Percentiles rank a stretch among this genome's conserved stretches.
Evolutionary conservation across 257 asterid genomes (phyloP).

Genomic region (Osmanthus fragrans): DNA sequence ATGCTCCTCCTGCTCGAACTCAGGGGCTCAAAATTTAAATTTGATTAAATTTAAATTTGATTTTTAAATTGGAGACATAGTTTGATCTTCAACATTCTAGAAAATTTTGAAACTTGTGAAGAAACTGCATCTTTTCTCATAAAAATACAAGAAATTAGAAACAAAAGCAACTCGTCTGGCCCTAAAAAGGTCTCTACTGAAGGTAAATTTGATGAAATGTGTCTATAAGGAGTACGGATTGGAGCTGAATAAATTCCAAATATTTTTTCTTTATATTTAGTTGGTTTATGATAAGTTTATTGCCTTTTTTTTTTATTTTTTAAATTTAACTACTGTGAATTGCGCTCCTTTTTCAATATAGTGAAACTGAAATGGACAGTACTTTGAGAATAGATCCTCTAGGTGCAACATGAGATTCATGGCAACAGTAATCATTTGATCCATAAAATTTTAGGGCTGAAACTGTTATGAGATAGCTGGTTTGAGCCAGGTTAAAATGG

Average conservation of each 20-base stretch:
- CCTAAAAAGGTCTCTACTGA: not conserved
- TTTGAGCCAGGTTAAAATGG: not conserved
- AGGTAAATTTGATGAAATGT: not conserved
- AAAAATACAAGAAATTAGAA: not conserved
- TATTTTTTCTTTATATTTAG: not conserved
- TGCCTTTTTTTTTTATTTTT: not conserved
- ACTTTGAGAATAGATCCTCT: not conserved
- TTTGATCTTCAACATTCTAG: not conserved
- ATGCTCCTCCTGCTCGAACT: not conserved
- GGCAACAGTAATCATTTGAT: not conserved
- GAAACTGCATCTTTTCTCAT: not conserved
- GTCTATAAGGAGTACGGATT: not conserved
- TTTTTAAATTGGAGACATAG: not conserved
- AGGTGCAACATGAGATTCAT: not conserved
- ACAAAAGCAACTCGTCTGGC: not conserved
- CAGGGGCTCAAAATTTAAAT: not conserved
- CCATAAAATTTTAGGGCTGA: not conserved
- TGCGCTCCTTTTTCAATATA: not conserved
- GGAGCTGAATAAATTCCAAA: not conserved
- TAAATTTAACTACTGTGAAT: not conserved
- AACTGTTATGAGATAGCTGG: not conserved
- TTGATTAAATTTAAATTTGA: not conserved
- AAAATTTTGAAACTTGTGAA: not conserved
- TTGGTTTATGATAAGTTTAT: not conserved
- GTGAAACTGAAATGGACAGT: not conserved